Evolutionary conservation across 768 basidiomycete genomes (phyloP), one percentile per base, ranked within the genome.

Genomic region (Porpolomopsis calyptriformis): DNA sequence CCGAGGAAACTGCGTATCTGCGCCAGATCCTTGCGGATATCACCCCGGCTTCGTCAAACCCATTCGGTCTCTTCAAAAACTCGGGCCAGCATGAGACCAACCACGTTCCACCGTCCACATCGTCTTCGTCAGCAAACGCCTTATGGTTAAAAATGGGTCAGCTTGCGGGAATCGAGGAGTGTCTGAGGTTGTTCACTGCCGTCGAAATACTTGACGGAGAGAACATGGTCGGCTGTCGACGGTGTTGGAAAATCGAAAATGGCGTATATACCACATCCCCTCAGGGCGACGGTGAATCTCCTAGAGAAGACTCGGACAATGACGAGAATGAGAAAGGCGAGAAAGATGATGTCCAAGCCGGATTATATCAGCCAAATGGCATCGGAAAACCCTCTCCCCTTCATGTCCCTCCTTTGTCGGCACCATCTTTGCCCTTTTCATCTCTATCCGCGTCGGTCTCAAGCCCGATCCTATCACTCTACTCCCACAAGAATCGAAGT

Each of bases 141-240:
- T 63, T 65, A 49, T 71, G 73, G 61, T 57, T 75, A 45, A 71
- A 70, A 49, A 58, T 65, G 43, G 69, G 65, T 19, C 71, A 74
- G 35, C 65, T 80, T 9, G 70, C 74, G 4, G 76, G 80, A 0
- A 67, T 83, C 22, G 85, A 87, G 55, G 89, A 92, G 47, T 89
- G 86, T 52, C 63, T 94, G 49, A 71, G 80, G 51, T 72, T 85
- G 67, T 98, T 98, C 64, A 96, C 92, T 0, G 73, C 83, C 3
- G 92, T 96, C n/a, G 93, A 98, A 55, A 76, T 88, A 5, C 66
- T 98, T 26, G 87, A 96, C 53, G 90, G 89, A 0, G 93, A 96
- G 55, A 96, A 98, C 55, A 84, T 82, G 67, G 92, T 96, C 44
- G 91, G 91, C 0, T 98, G 93, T 60, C 74, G 84, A 52, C 74